Evolutionary conservation across 176 grass and related monocot species (phyloP).

Genomic region (Paspalum vaginatum): DNA sequence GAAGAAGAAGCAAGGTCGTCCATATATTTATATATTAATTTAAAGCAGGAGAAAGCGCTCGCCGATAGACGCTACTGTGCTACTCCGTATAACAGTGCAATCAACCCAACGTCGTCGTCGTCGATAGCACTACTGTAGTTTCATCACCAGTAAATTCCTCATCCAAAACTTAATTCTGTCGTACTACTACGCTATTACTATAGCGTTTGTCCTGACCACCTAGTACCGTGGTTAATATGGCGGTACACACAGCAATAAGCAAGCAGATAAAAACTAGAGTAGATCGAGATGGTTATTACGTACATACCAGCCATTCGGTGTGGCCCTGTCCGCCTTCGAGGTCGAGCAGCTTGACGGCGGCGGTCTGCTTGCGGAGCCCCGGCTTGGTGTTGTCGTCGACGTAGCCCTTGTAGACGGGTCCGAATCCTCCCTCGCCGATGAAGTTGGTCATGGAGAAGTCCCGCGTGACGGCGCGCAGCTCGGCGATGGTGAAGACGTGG

Average conservation of each 20-base stretch:
- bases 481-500: constrained; percentile 67
- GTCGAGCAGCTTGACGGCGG: constrained; percentile 89
- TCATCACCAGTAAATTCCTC: neutral
- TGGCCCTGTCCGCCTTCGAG: constrained; percentile 79
- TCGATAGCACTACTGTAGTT: neutral
- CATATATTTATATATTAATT: neutral
- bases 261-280: too few species aligned
- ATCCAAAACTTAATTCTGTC: too few species aligned
- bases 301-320: constrained; percentile 97
- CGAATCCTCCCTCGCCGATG: constrained; percentile 82
- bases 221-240: too few species aligned
- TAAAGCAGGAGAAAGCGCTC: constrained; percentile 7
- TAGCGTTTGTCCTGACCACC: too few species aligned
- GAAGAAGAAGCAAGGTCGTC: constrained; percentile 23
- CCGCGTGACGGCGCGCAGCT: constrained; percentile 66
- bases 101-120: neutral
- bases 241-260: too few species aligned
- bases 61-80: neutral
- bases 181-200: neutral
- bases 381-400: constrained; percentile 81
- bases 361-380: constrained; percentile 61
- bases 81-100: too few species aligned
- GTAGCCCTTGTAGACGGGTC: constrained; percentile 88
- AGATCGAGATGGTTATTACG: too few species aligned
- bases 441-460: constrained; percentile 88